phyloP scores from a whole-genome alignment of 305 asterid species.

The Lippia alba region DNA sequence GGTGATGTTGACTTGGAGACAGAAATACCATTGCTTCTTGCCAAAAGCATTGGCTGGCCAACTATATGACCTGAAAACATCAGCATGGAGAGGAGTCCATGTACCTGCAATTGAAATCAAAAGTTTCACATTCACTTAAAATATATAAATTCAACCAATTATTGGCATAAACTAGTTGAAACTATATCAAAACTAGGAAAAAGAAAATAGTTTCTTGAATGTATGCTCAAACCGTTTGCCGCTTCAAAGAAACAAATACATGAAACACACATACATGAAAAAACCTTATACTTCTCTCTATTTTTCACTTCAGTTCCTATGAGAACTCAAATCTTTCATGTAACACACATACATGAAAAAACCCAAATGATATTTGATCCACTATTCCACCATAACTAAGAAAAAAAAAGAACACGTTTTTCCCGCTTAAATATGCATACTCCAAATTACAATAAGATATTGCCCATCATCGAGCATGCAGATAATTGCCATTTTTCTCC shows the following conservation, averaged over 20 bases:
- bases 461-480: conserved; percentile 5
- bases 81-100: conserved; percentile 99
- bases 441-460: conserved; percentile 14
- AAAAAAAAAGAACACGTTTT: neutral
- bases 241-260: no score
- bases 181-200: conserved; percentile 29
- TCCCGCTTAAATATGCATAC: neutral
- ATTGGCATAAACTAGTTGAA: conserved; percentile 5
- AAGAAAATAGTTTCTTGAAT: conserved; percentile 28
- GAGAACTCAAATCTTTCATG: conserved; percentile 15
- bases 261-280: no score
- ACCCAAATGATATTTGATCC: conserved; percentile 13
- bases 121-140: neutral
- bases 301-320: conserved; percentile 27
- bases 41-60: conserved; percentile 99
- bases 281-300: conserved; percentile 32
- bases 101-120: conserved; percentile 54
- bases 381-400: conserved; percentile 14
- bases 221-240: conserved; percentile 71
- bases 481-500: conserved; percentile 12
- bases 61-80: conserved; percentile 96
- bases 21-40: conserved; percentile 87
- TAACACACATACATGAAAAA: neutral
- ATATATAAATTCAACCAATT: neutral
- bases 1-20: conserved; percentile 78